These are phyloP conservation scores for Strobilomyces dryophilus DNA, from an alignment of 768 basidiomycete genomes.

Conservation along the genomic window DNA sequence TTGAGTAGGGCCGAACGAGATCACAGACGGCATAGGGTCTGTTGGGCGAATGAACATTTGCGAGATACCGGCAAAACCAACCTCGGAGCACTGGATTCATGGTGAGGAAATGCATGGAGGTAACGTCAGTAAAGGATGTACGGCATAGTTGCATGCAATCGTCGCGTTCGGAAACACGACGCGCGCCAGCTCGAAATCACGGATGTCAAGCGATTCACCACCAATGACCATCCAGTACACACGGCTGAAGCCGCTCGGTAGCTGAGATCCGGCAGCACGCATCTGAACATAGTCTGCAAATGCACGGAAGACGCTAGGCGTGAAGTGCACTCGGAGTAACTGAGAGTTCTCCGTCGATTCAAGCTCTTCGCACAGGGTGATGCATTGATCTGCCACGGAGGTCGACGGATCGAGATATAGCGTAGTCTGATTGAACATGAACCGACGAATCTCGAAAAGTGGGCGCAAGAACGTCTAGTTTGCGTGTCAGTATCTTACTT, in stretches of 20 bases:
- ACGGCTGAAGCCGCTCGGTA: constrained; percentile 22
- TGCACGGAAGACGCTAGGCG: constrained; percentile 27
- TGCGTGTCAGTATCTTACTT: neutral
- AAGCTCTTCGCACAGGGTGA: constrained; percentile 22
- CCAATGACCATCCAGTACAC: constrained; percentile 34
- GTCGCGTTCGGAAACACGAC: constrained; percentile 22
- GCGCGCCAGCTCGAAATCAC: constrained; percentile 26
- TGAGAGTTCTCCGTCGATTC: constrained; percentile 20
- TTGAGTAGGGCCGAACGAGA: constrained; percentile 27
- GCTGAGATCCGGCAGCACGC: constrained; percentile 12
- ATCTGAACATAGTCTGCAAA: constrained; percentile 28
- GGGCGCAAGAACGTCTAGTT: constrained; percentile 28
- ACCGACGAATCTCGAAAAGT: constrained; percentile 29
- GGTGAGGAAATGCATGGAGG: neutral
- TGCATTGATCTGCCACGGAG: constrained; percentile 27
- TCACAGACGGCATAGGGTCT: constrained; percentile 22
- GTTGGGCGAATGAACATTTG: constrained; percentile 28
- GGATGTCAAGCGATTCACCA: constrained; percentile 24
- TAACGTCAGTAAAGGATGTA: constrained; percentile 1
- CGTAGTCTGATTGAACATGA: constrained; percentile 32
- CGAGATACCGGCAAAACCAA: constrained; percentile 29
- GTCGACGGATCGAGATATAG: constrained; percentile 26
- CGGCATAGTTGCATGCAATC: constrained; percentile 30
- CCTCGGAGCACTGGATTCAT: constrained; percentile 24
- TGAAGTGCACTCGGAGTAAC: constrained; percentile 27